Conservation (phyloP, 495 filamentous ascomycete genomes). For the Penicillium coprophilum region DNA sequence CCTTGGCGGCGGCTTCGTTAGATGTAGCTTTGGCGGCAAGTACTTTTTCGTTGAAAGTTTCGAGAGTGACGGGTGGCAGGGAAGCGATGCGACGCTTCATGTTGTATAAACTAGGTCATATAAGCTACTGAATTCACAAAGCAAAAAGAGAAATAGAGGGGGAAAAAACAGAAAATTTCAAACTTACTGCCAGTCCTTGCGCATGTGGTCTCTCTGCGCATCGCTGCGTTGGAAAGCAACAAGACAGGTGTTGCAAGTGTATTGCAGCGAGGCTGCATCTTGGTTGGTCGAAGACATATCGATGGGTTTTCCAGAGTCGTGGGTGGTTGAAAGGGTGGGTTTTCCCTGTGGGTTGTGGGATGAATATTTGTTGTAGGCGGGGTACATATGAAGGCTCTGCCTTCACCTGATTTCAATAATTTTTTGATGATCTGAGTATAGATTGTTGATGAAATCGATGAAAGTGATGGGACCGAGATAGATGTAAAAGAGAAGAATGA, state of each 20-base stretch:
- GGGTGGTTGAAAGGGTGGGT: slow-evolving; percentile 8
- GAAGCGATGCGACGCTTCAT: slow-evolving; percentile 93
- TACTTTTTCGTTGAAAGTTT: slow-evolving; percentile 94
- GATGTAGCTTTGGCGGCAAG: slow-evolving; percentile 85
- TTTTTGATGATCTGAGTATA: slow-evolving; percentile 6
- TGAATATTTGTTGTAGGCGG: slow-evolving; percentile 27
- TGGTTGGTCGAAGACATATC: slow-evolving; percentile 25
- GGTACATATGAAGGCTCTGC: slow-evolving; percentile 30
- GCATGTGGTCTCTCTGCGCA: slow-evolving; percentile 93
- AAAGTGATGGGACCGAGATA: not conserved
- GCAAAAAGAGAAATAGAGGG: not conserved
- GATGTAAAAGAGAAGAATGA: slow-evolving; percentile 2
- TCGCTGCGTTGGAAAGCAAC: slow-evolving; percentile 93
- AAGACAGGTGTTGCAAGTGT: slow-evolving; percentile 97
- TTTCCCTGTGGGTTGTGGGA: slow-evolving; percentile 19
- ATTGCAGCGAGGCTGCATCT: slow-evolving; percentile 63
- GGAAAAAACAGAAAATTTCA: not conserved
- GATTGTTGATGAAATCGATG: not conserved
- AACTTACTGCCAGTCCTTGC: slow-evolving; percentile 94
- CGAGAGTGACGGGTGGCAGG: slow-evolving; percentile 86
- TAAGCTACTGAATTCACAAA: not conserved
- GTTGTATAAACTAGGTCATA: slow-evolving; percentile 75
- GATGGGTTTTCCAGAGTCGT: slow-evolving; percentile 5
- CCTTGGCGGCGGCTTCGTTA: slow-evolving; percentile 80
- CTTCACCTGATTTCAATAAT: not conserved